These are phyloP conservation scores for Conticribra weissflogii DNA, from an alignment of 108 stramenopile species.

Conservation along the genomic window DNA sequence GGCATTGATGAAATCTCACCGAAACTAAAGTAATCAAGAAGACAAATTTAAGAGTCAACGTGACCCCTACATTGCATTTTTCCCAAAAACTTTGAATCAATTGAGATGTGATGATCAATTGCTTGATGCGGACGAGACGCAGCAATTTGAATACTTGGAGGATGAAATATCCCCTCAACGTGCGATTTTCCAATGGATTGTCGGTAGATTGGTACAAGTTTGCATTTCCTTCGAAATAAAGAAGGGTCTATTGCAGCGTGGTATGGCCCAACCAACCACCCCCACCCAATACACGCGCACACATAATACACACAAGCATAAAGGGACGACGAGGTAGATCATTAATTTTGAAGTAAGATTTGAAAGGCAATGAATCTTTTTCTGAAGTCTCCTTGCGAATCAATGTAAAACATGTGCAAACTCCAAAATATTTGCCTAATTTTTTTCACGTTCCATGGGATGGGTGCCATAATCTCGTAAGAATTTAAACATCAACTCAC, in stretches of 20 bases:
- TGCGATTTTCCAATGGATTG: neutral
- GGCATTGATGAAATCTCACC: constrained; percentile 3
- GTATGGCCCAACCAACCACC: too few relatives aligned
- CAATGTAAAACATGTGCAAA: neutral
- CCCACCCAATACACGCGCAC: neutral
- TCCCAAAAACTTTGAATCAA: constrained; percentile 16
- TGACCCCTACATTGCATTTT: constrained; percentile 6
- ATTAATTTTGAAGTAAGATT: constrained; percentile 3
- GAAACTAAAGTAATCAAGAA: constrained; percentile 12
- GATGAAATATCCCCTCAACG: constrained; percentile 1
- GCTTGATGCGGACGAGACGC: constrained; percentile 26
- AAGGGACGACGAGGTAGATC: constrained; percentile 1
- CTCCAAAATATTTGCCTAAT: too few relatives aligned
- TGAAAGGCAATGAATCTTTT: too few relatives aligned
- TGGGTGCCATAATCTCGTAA: neutral
- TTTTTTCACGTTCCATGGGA: too few relatives aligned
- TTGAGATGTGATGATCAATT: constrained; percentile 22
- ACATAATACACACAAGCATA: constrained; percentile 11
- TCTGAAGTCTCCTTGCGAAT: neutral
- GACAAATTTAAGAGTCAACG: constrained; percentile 29
- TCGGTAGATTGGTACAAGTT: neutral
- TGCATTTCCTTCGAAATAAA: neutral
- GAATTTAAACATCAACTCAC: neutral
- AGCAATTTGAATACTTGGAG: constrained; percentile 37
- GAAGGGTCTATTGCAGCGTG: neutral